Base-by-base conservation (phyloP, 495 filamentous ascomycete species). In the Neurospora sp. region DNA sequence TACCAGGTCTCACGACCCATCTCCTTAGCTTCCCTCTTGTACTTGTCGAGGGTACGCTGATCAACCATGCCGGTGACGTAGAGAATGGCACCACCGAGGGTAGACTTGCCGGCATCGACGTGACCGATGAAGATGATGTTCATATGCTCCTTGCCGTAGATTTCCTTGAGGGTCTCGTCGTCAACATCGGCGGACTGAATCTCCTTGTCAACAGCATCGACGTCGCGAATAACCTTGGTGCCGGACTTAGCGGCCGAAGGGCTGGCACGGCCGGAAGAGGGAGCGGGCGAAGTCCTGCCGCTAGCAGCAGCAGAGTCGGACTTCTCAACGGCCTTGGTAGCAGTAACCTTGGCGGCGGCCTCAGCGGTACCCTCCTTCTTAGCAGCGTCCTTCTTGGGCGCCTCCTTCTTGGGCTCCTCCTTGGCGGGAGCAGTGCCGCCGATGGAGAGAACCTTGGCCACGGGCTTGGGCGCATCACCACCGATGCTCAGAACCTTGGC, bases 81-180 rank as follows among this genome's bases (percentile, higher is more conserved):
- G 4, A 98, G 85, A 72, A 99, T 96, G 62, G 90, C 90, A 66
- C 96, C 96, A 78, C 96, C 96, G 9, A 99, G 88, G 3, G 96
- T 98, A 20, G 92, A 96, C 85, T 98, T 99, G 77, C 96, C 96
- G 73, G 95, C 94, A 83, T 99, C 96, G 73, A 98, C 96, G 85
- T 98, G 96, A 70, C 96, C 96, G 78, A 99, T 93, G 86, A 99
- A 99, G 73, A 99, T 97, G 70, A 98, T 89, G 81, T 99, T 99
- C 75, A 99, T 91, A 79, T 99, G 96, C 82, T 99, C 96, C 83
- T 98, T 97, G 77, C 96, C 96, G 82, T 98, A 98, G 54, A 99
- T 93, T 83, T 98, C 96, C 80, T 93, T 92, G 73, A 99, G 84
- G 0, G 93, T 92, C 59, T 92, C 92, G 35, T 97, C 93, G 75